Base-by-base conservation (phyloP, 257 asterid species). In the Vinca minor region DNA sequence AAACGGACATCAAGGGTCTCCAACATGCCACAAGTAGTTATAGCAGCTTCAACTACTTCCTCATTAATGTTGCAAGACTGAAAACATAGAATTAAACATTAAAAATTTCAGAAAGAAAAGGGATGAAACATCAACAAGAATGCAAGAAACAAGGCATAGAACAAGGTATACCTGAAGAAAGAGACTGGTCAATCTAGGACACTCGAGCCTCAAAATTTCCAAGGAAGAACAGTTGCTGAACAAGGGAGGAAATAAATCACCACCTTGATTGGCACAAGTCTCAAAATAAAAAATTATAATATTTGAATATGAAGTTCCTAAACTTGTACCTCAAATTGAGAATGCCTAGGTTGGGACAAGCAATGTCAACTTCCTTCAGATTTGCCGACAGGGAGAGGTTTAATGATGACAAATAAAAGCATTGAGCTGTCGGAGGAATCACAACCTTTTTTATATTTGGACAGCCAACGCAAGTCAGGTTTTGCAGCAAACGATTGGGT, bases 1-100 rank as follows among this genome's bases (percentile, higher is more conserved):
- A 80, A 85, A 47, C 99, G 99, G 49, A 93, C 97, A 58, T 93
- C 99, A 14, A 93, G 96, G 0, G 99, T 93, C 94, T 93, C 97
- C 69, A 93, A 82, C 92, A 85, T 65, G 74, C 42, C 70, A 74
- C 99, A 93, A 28, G 73, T 79, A 54, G 69, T 70, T 76, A 89
- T 79, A 55, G 96, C 97, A 67, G 80, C 81, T 78, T 83, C 96
- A 59, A 93, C 88, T 29, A 90, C 86, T 79, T 73, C 85, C 84
- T 77, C 96, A 0, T 83, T 94, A 44, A 87, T 84, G 83, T 85
- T 89, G 79, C 96, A 89, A 14, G 94, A 85, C 98, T 93, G 60
- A 67, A 66, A 1, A 39, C 5, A 64, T 11, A 72, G 68, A 65
- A 5, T 62, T 59, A 45, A 52, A 60, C 47, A n/a, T 57, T 38